Percentiles rank a stretch among this genome's conserved stretches.
Evolutionary conservation across 768 basidiomycete genomes (phyloP).

Genomic region (Auriscalpium vulgare): DNA sequence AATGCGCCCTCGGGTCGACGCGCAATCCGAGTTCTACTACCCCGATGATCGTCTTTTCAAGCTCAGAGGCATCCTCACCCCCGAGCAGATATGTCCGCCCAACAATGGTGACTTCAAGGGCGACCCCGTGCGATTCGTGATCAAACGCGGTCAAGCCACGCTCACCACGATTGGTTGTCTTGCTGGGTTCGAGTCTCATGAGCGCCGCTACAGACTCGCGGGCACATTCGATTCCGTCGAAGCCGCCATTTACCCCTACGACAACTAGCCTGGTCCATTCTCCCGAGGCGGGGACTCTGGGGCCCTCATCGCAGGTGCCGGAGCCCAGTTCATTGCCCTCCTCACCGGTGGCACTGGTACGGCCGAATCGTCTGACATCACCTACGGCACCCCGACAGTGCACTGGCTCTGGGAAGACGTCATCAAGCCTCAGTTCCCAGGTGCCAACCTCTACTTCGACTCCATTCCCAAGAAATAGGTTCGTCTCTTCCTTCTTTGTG

Average conservation of each 20-base stretch:
- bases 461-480: too few species aligned
- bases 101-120: constrained; percentile 18
- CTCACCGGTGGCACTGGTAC: too few species aligned
- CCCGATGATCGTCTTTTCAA: too few species aligned
- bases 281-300: constrained; percentile 10
- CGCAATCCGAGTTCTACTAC: too few species aligned
- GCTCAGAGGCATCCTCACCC: too few species aligned
- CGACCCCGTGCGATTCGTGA: constrained; percentile 17
- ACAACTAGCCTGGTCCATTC: constrained; percentile 15
- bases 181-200: constrained; percentile 16
- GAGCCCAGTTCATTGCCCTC: not conserved
- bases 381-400: too few species aligned
- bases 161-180: constrained; percentile 21
- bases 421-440: too few species aligned
- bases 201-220: constrained; percentile 12
- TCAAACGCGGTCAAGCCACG: constrained; percentile 20
- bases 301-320: constrained; percentile 2
- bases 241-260: constrained; percentile 12
- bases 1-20: too few species aligned
- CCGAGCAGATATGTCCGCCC: constrained; percentile 13
- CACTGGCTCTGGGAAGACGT: too few species aligned
- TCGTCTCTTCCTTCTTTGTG: too few species aligned
- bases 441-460: too few species aligned
- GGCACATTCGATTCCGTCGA: constrained; percentile 15
- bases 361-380: too few species aligned